A percentile compares a stretch with the other conserved stretches of the same genome.
Conservation (phyloP, 192 early-diverging fungal genomes). For the Coemansia pectinata region DNA sequence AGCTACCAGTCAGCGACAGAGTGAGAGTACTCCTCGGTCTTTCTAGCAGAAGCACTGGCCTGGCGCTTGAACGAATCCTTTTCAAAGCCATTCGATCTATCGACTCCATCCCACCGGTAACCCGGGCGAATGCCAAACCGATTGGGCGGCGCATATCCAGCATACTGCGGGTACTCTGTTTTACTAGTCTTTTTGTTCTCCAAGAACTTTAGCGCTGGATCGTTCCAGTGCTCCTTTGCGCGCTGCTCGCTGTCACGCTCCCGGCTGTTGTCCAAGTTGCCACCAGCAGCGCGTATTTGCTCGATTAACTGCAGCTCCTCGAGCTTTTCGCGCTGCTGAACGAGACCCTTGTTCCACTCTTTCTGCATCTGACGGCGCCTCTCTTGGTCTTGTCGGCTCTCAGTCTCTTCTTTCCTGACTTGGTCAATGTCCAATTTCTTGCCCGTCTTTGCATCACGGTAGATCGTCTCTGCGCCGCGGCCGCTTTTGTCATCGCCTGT, state of each 20-base stretch:
- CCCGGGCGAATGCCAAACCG: conserved; percentile 72
- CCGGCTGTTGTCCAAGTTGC: conserved; percentile 49
- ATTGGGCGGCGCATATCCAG: conserved; percentile 64
- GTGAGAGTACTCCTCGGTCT: conserved; percentile 24
- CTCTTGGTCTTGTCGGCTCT: conserved; percentile 33
- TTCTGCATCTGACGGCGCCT: conserved; percentile 46
- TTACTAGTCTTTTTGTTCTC: conserved; percentile 36
- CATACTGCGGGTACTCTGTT: conserved; percentile 42
- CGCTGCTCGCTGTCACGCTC: conserved; percentile 57
- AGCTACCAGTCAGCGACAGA: conserved; percentile 47
- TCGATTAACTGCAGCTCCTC: conserved; percentile 25
- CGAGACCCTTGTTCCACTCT: conserved; percentile 67
- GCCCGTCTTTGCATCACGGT: conserved; percentile 65
- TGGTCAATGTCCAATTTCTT: conserved; percentile 57
- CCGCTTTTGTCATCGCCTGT: conserved; percentile 18
- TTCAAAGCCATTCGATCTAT: conserved; percentile 79
- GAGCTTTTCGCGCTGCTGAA: conserved; percentile 54
- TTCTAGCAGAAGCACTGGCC: conserved; percentile 20
- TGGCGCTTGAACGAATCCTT: conserved; percentile 43
- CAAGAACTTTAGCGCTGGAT: conserved; percentile 63
- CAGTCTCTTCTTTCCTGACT: conserved; percentile 40
- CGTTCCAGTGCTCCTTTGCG: conserved; percentile 64
- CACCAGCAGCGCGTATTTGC: conserved; percentile 44
- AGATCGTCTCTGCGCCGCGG: conserved; percentile 58
- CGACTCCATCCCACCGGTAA: conserved; percentile 80